These are phyloP conservation scores for Exophiala dermatitidis DNA, from an alignment of 2,329 filamentous ascomycete species.

Conservation along the genomic window DNA sequence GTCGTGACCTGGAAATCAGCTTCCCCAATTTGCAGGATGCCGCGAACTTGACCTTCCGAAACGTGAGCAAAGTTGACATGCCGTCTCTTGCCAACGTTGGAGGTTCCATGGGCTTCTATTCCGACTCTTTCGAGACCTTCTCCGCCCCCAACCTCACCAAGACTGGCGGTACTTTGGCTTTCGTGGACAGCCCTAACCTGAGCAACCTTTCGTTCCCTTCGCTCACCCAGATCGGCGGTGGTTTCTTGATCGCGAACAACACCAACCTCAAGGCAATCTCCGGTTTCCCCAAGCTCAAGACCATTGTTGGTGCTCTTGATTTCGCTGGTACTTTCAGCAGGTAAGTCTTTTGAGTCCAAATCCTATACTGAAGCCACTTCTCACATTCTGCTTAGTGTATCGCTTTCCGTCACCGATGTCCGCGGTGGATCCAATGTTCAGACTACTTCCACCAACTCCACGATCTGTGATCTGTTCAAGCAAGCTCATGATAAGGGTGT, in stretches of 20 bases:
- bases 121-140: constrained; percentile 51
- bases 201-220: constrained; percentile 68
- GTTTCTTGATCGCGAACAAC: constrained; percentile 86
- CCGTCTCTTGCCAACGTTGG: constrained; percentile 67
- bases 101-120: constrained; percentile 76
- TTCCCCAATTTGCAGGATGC: constrained; percentile 74
- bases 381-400: constrained; percentile 50
- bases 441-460: constrained; percentile 51
- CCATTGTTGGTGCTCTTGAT: constrained; percentile 71
- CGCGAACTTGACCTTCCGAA: constrained; percentile 73
- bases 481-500: constrained; percentile 36
- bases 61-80: constrained; percentile 65
- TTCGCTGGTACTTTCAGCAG: constrained; percentile 68
- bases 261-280: constrained; percentile 59
- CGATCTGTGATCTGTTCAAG: constrained; percentile 52
- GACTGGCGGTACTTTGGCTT: constrained; percentile 46
- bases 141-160: constrained; percentile 42
- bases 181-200: constrained; percentile 51
- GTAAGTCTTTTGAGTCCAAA: constrained; percentile 9
- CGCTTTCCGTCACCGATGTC: constrained; percentile 62
- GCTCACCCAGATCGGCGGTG: constrained; percentile 65
- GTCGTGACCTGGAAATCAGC: constrained; percentile 59
- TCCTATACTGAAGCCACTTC: constrained; percentile 28
- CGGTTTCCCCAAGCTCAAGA: constrained; percentile 61
- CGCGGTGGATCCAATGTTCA: constrained; percentile 65